Base-by-base conservation (phyloP, 2,329 filamentous ascomycete genomes). In the Chaetothyriales sp. region DNA sequence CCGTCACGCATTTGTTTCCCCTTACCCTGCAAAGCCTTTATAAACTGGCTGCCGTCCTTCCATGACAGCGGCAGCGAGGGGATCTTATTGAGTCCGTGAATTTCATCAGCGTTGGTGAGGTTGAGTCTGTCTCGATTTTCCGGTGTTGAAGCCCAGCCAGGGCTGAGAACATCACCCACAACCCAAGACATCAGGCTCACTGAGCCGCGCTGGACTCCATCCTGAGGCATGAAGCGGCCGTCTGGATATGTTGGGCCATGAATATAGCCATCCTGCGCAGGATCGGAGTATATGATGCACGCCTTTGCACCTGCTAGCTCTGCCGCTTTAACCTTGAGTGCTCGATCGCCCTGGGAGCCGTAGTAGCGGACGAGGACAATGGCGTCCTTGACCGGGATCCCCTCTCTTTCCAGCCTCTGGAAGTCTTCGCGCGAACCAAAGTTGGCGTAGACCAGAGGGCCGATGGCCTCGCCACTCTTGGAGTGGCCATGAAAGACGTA, bases 261-360 rank as follows among this genome's bases (percentile, higher is more conserved):
- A 25, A 78, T 67, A 62, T 89, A 92, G 1, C 89, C 89, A 64
- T 94, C 85, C 48, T 95, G 85, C 1, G 77, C 76, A 0, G 90
- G 90, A 64, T 97, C 92, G 49, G 84, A 94, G 71, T 95, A 98
- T 53, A 95, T 86, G 51, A 98, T 78, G 62, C 88, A 94, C 13
- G 90, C 92, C 1, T 77, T 81, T 57, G 89, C 92, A 1, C 92
- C 92, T 13, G 85, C 86, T 60, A 87, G 66, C 67, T 95, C 86
- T 1, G 92, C 92, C 8, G 86, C 86, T 69, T 90, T 94, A 62
- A 98, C 78, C 67, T 97, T 95, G 60, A 94, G 70, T 1, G 80
- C 85, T 5, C 78, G 73, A 64, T 94, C 85, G 1, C 71, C 73
- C 63, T 90, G 81, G 1, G 80, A 79, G 33, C 87, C 88, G 60